Evolutionary conservation across 2,329 filamentous ascomycete species (phyloP).

Genomic region (Verticillium isaacii): DNA sequence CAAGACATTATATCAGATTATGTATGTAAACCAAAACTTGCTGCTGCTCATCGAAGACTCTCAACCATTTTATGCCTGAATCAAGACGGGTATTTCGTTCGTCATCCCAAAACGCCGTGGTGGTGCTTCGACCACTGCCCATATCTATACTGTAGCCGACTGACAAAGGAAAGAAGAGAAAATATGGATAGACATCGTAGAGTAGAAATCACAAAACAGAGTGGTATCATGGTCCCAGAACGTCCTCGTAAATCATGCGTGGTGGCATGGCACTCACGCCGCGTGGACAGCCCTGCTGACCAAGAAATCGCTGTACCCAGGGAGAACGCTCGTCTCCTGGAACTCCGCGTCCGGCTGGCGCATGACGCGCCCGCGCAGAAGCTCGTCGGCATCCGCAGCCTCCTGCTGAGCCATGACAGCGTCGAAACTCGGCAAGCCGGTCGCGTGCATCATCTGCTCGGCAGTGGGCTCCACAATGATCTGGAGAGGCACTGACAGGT

Average conservation of each 20-base stretch:
- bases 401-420: constrained; percentile 35
- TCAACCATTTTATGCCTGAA: not conserved
- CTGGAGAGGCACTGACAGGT: constrained; percentile 45
- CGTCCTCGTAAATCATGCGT: not conserved
- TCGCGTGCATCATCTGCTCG: constrained; percentile 21
- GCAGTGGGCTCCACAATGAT: constrained; percentile 36
- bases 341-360: constrained; percentile 25
- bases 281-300: not conserved
- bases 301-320: constrained; percentile 29
- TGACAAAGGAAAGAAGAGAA: constrained; percentile 1
- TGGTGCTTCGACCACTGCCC: not conserved
- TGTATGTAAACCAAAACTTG: not conserved
- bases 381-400: constrained; percentile 37
- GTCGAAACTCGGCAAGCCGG: constrained; percentile 45
- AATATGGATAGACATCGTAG: not conserved
- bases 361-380: constrained; percentile 35
- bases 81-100: not conserved
- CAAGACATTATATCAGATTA: not conserved
- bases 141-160: not conserved
- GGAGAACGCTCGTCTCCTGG: constrained; percentile 28
- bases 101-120: constrained; percentile 1
- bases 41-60: not conserved
- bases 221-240: not conserved
- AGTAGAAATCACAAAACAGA: not conserved
- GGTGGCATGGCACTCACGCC: not conserved